These are phyloP conservation scores for Proliferodiscus dingleyae DNA, from an alignment of 2,329 filamentous ascomycete species.

Conservation along the genomic window DNA sequence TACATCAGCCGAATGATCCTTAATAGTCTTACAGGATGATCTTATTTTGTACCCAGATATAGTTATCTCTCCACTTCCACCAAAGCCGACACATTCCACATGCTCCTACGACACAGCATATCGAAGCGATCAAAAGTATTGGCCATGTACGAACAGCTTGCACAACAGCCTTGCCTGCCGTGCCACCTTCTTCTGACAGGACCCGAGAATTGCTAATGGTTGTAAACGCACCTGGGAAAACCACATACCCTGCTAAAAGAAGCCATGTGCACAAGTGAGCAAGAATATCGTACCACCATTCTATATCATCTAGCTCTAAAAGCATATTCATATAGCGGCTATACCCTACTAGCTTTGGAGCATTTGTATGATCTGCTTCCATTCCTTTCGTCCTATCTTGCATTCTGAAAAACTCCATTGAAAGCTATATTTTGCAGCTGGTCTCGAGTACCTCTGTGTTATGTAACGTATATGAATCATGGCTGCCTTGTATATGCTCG, in stretches of 20 bases:
- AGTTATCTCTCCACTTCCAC: constrained; percentile 10
- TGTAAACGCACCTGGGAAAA: constrained; percentile 12
- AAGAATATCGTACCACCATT: constrained; percentile 10
- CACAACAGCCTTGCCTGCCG: constrained; percentile 11
- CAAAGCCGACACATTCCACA: constrained; percentile 15
- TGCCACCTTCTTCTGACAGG: constrained; percentile 12
- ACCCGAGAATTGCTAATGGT: constrained; percentile 15
- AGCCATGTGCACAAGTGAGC: constrained; percentile 14
- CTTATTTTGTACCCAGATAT: constrained; percentile 9
- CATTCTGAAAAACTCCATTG: too few species aligned
- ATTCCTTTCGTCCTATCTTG: too few species aligned
- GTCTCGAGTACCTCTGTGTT: too few species aligned
- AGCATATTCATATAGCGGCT: constrained; percentile 14
- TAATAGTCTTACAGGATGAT: constrained; percentile 10
- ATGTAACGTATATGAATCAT: too few species aligned
- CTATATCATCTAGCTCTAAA: constrained; percentile 12
- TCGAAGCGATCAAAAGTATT: constrained; percentile 9
- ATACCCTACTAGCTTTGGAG: constrained; percentile 5
- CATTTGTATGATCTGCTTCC: constrained; percentile 1
- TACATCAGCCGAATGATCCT: too few species aligned
- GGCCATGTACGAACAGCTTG: constrained; percentile 13
- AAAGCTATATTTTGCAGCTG: too few species aligned
- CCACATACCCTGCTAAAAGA: constrained; percentile 15
- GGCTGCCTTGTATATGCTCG: too few species aligned
- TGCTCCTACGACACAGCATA: constrained; percentile 9